Base-by-base conservation (phyloP, 1,284 basidiomycete genomes). In the Vanrija pseudolonga region DNA sequence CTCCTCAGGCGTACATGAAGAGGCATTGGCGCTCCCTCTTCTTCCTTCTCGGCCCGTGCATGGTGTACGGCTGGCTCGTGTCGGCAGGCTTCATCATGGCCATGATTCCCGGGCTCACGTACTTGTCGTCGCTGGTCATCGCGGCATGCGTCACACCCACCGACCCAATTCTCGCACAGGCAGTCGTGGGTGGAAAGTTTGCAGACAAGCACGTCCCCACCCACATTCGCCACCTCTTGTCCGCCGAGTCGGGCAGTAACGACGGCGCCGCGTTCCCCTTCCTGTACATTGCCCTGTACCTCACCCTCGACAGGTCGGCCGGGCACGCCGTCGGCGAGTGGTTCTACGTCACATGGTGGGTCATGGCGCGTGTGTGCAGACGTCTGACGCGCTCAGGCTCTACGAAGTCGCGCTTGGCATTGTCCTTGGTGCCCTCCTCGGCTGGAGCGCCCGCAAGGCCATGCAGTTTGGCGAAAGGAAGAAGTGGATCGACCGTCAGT, bases 141-240 rank as follows among this genome's bases (percentile, higher is more conserved):
- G 92, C 90, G 17, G 93, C 95, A 0, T 95, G 91, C 73, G 84
- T 97, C 23, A 97, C 95, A 0, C 96, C 95, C 0, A 98, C 96
- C 11, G 96, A 98, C 76, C 95, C 95, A 22, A 80, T 78, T 57
- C 68, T 80, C 59, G 77, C 80, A 0, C 79, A 81, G 50, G 78
- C 78, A 23, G 76, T 98, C 52, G 88, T 98, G 14, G 95, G 96
- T 69, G 95, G 96, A 50, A 95, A 92, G 76, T 99, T 95, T 79
- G 95, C 95, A 3, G 90, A 98, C 74, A 96, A 97, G 71, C 95
- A 99, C 67, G 95, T 99, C 17, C 95, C 95, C 0, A 87, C 91
- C 0, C 96, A 99, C 73, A 82, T 98, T 45, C 86, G 94, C 38
- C 91, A 98, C 74, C 81, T 96, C 52, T 78, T 97, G n/a, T 84